Evolutionary conservation across 73 alveolate species (phyloP).

Genomic region (Tetrahymena malaccensis): DNA sequence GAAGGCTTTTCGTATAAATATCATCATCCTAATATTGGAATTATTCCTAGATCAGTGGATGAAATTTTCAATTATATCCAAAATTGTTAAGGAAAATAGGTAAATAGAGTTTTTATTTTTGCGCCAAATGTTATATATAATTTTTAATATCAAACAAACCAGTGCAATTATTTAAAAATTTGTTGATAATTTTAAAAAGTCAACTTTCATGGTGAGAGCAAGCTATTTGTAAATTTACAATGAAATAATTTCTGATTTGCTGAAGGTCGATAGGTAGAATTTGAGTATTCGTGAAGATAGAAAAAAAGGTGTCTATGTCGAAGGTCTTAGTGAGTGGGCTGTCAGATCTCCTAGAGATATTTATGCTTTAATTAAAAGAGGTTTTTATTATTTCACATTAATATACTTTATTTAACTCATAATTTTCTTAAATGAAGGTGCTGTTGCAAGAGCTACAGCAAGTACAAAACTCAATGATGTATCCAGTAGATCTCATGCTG

Average conservation of each 20-base stretch:
- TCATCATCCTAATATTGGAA: constrained; percentile 43
- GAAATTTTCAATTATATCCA: constrained; percentile 52
- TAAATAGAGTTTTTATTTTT: neutral
- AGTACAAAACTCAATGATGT: constrained; percentile 86
- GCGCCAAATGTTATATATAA: neutral
- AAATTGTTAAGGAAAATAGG: neutral
- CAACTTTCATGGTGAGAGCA: constrained; percentile 75
- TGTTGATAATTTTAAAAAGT: constrained; percentile 33
- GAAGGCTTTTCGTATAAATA: constrained; percentile 61
- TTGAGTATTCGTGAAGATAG: constrained; percentile 87
- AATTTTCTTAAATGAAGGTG: constrained; percentile 55
- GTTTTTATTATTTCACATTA: neutral
- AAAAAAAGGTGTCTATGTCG: constrained; percentile 97
- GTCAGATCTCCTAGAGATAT: constrained; percentile 93
- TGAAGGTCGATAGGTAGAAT: constrained; percentile 29
- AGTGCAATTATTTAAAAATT: neutral
- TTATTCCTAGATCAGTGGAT: constrained; percentile 64
- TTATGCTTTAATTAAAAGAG: constrained; percentile 76
- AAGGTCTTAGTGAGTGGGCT: constrained; percentile 97
- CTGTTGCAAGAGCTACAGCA: constrained; percentile 67
- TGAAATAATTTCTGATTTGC: constrained; percentile 68
- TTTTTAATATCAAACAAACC: neutral
- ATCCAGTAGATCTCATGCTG: constrained; percentile 80
- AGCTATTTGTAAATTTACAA: constrained; percentile 75
- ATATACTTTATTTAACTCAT: neutral